These are phyloP conservation scores for Fusarium coicis DNA, from an alignment of 2,329 filamentous ascomycete genomes.

Conservation along the genomic window DNA sequence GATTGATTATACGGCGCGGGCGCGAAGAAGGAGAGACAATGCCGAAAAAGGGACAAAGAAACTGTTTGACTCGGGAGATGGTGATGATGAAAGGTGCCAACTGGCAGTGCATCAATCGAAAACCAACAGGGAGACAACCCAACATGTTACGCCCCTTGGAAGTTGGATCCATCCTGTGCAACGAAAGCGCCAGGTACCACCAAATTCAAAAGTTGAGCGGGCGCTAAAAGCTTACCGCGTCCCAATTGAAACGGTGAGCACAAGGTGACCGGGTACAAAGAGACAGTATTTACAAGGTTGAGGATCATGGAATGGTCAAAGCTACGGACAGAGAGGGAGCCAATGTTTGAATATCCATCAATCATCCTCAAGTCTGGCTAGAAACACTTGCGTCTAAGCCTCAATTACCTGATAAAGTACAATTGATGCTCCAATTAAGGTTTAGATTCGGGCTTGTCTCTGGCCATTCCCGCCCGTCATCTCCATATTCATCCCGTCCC, in stretches of 20 bases:
- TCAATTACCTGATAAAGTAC: not conserved
- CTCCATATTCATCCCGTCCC: conserved; percentile 5
- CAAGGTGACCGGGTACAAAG: conserved; percentile 4
- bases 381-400: not conserved
- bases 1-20: not conserved
- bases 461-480: conserved; percentile 18
- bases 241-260: conserved; percentile 22
- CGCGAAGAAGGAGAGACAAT: not conserved
- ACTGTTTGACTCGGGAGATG: not conserved
- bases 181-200: conserved; percentile 6
- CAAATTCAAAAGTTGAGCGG: not conserved
- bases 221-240: conserved; percentile 27
- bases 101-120: conserved; percentile 18
- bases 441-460: not conserved
- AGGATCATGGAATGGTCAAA: conserved; percentile 12
- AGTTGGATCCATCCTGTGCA: not conserved
- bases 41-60: not conserved
- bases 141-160: not conserved
- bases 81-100: conserved; percentile 17
- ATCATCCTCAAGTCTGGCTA: not conserved
- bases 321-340: conserved; percentile 23
- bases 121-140: not conserved
- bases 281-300: conserved; percentile 12
- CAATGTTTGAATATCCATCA: not conserved
- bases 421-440: not conserved